Base-by-base conservation (phyloP, 1,139 yeast genomes). In the Magnusiomyces magnusii region DNA sequence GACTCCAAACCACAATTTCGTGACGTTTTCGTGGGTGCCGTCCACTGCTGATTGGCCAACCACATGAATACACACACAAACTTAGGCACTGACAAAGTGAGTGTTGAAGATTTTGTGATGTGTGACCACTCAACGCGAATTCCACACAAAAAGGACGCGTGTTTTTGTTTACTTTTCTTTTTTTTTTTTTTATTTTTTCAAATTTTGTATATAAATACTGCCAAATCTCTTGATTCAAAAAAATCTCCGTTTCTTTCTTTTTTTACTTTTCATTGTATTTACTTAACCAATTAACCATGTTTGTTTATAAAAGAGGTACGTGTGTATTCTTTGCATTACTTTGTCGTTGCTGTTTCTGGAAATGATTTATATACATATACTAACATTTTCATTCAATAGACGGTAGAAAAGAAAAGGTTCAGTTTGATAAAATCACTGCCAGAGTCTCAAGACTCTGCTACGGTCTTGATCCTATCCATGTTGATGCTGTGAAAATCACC, bases 401-500 rank as follows among this genome's bases (percentile, higher is more conserved):
- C 75, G 96, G 96, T 62, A 88, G 86, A 69, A 83, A 85, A 73
- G 96, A 89, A 75, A 90, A 90, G 57, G 96, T 89, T 62, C 83
- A 87, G 71, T 87, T 87, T 72, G 95, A 87, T 71, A 83, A 83
- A 73, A 83, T 83, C 74, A 83, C 87, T 44, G 84, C 86, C 24
- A 79, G 87, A 67, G 80, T 83, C 59, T 77, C 83, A 58, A 79
- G 86, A 61, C 80, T 83, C 57, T 88, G 96, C 67, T 88, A 89
- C 70, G 96, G 95, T 55, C 80, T 90, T 66, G 96, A 89, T 71
- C 78, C 93, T 58, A 80, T 79, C 55, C 95, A 88, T 72, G 89
- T 90, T 63, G 96, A 90, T 70, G 89, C 96, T 55, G 95, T 86
- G 58, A 86, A 89, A 66, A 87, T 90, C 73, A 89, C 97, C 44